Conservation (phyloP, 208 protist species). For the Endotrypanum monterogeii region DNA sequence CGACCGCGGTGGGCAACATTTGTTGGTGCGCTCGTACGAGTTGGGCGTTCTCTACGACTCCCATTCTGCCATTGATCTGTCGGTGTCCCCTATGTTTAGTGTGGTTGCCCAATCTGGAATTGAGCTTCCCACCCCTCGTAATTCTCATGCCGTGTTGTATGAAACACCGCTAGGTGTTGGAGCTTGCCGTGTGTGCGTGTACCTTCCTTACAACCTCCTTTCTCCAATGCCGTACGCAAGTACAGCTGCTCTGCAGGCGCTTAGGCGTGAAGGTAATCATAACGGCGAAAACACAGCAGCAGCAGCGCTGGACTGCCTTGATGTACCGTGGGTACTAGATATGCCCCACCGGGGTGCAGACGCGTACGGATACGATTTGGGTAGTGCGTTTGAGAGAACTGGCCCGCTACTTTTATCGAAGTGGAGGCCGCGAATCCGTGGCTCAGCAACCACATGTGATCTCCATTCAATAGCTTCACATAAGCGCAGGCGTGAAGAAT, state of each 20-base stretch:
- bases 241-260: constrained; percentile 36
- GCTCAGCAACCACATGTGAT: not conserved
- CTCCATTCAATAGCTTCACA: not conserved
- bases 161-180: constrained; percentile 18
- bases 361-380: constrained; percentile 37
- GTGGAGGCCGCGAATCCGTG: not conserved
- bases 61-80: constrained; percentile 23
- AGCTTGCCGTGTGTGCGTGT: not conserved
- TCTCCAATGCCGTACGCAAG: constrained; percentile 64
- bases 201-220: constrained; percentile 69
- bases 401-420: constrained; percentile 1
- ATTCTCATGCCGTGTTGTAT: constrained; percentile 25
- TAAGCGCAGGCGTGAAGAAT: constrained; percentile 24
- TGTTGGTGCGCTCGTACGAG: constrained; percentile 81
- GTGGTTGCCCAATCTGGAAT: constrained; percentile 43
- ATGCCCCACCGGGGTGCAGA: constrained; percentile 66
- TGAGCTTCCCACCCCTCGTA: constrained; percentile 25
- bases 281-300: not conserved
- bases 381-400: constrained; percentile 29
- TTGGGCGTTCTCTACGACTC: constrained; percentile 82
- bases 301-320: constrained; percentile 27
- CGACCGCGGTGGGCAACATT: constrained; percentile 3
- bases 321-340: constrained; percentile 86
- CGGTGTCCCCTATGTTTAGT: constrained; percentile 18
- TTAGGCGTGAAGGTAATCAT: not conserved